phyloP scores from a whole-genome alignment of 371 early-diverging fungal genomes.

The Syncephalastrum sp. region DNA sequence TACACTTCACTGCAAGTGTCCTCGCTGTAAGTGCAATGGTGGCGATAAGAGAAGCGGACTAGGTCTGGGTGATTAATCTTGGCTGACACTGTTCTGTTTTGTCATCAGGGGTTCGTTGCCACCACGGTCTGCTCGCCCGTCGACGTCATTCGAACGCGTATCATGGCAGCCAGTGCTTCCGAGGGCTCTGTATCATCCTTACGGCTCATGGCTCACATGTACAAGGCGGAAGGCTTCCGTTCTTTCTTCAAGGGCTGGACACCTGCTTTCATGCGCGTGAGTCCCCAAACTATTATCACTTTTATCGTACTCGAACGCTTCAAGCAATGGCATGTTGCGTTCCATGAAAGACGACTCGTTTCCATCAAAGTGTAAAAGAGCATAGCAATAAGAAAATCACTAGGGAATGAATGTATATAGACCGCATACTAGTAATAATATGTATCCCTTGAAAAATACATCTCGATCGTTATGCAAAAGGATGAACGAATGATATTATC shows the following conservation, averaged over 20 bases:
- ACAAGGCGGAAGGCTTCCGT: slow-evolving; percentile 53
- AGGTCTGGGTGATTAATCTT: no score
- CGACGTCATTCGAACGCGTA: slow-evolving; percentile 76
- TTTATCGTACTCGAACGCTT: slow-evolving; percentile 70
- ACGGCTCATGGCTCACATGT: slow-evolving; percentile 44
- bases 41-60: neutral
- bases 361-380: slow-evolving; percentile 3
- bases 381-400: no score
- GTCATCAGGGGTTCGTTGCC: slow-evolving; percentile 58
- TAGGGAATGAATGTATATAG: no score
- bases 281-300: slow-evolving; percentile 69
- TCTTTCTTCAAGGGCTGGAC: slow-evolving; percentile 79
- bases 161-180: slow-evolving; percentile 57
- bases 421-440: no score
- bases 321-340: slow-evolving; percentile 40
- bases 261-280: slow-evolving; percentile 61
- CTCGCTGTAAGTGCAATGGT: slow-evolving; percentile 40
- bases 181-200: slow-evolving; percentile 36
- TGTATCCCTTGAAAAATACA: no score
- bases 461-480: no score
- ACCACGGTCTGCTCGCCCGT: slow-evolving; percentile 70
- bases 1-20: slow-evolving; percentile 63
- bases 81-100: neutral
- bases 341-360: slow-evolving; percentile 15
- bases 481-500: no score